Percentiles rank a stretch among this genome's conserved stretches.
phyloP scores from a whole-genome alignment of 2,329 filamentous ascomycete genomes.

The Cyanodermella asteris region DNA sequence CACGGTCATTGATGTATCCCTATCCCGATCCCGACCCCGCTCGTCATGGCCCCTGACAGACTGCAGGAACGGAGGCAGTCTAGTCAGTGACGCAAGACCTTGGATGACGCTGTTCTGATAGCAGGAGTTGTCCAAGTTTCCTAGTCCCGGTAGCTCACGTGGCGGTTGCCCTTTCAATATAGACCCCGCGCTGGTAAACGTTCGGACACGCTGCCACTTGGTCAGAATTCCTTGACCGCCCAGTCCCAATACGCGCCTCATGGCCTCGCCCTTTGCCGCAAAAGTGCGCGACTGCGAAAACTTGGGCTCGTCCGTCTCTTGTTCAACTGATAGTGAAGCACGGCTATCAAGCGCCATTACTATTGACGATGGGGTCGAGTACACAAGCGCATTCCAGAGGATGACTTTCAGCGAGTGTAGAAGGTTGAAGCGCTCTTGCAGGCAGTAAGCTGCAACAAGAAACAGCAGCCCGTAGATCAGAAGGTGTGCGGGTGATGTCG shows the following conservation, averaged over 20 bases:
- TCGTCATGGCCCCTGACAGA: conserved; percentile 4
- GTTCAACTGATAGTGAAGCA: conserved; percentile 18
- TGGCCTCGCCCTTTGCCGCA: conserved; percentile 40
- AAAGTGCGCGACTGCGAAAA: conserved; percentile 9
- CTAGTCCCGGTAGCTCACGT: conserved; percentile 38
- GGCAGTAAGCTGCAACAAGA: conserved; percentile 11
- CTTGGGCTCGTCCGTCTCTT: conserved; percentile 19
- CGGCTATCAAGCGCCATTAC: conserved; percentile 32
- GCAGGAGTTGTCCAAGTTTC: conserved; percentile 88
- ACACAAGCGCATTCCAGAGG: conserved; percentile 40
- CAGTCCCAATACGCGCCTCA: conserved; percentile 41
- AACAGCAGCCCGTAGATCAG: conserved; percentile 13
- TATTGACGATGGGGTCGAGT: conserved; percentile 32
- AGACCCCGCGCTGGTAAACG: conserved; percentile 31
- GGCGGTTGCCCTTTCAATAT: conserved; percentile 16
- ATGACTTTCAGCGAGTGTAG: conserved; percentile 17
- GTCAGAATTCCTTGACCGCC: conserved; percentile 36
- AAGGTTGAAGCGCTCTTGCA: conserved; percentile 13
- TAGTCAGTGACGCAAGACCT: conserved; percentile 52
- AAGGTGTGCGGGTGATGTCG: conserved; percentile 11
- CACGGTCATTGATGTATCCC: conserved; percentile 10
- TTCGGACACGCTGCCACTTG: conserved; percentile 32
- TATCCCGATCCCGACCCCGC: conserved; percentile 13
- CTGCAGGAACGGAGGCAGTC: conserved; percentile 43
- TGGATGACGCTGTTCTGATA: conserved; percentile 95